Percentiles rank a stretch among this genome's conserved stretches.
phyloP scores from a whole-genome alignment of 805 yeast genomes.

The Maudiozyma turicensis region DNA sequence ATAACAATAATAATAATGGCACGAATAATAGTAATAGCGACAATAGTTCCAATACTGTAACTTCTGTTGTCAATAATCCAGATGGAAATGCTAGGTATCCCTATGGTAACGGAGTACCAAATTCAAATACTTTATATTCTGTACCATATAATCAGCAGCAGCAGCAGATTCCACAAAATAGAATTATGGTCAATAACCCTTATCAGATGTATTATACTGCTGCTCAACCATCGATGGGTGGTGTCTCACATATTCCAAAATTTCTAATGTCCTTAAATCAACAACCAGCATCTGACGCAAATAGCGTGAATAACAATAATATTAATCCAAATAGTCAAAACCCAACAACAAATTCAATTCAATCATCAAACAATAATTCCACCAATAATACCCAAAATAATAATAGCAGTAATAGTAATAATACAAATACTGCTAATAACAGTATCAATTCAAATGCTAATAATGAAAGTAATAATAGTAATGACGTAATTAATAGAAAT shows the following conservation, averaged over 20 bases:
- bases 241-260: not conserved
- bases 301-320: not conserved
- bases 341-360: not conserved
- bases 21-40: not conserved
- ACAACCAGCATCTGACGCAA: not conserved
- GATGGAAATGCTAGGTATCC: not conserved
- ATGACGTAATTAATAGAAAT: not conserved
- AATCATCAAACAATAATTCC: not conserved
- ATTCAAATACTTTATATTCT: not conserved
- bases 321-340: not conserved
- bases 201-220: not conserved
- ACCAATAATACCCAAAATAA: not conserved
- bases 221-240: not conserved
- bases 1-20: not conserved
- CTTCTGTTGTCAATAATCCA: not conserved
- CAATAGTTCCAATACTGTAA: not conserved
- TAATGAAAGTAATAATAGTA: not conserved
- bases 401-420: not conserved
- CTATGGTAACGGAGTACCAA: not conserved
- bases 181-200: not conserved
- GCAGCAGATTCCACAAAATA: not conserved
- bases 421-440: not conserved
- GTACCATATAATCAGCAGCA: not conserved
- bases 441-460: not conserved
- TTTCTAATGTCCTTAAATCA: not conserved